Percentiles rank a stretch among this genome's conserved stretches.
These are phyloP conservation scores for Microsporum canis DNA, from an alignment of 2,329 filamentous ascomycete genomes.

Conservation along the genomic window DNA sequence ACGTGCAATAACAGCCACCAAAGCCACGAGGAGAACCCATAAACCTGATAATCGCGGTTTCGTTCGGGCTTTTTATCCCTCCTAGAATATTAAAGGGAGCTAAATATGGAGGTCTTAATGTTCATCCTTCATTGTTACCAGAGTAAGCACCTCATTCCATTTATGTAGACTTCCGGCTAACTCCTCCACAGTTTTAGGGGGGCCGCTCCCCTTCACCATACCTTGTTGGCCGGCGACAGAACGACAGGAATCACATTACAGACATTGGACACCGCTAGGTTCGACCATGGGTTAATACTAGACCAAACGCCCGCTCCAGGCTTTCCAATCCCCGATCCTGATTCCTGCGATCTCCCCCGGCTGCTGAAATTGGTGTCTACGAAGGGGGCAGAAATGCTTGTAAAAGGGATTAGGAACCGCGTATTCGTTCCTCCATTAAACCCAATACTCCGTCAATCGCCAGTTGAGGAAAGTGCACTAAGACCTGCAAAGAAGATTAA, in stretches of 20 bases:
- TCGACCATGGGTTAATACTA: constrained; percentile 70
- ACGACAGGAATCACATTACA: constrained; percentile 73
- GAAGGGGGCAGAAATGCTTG: constrained; percentile 59
- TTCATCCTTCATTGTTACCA: constrained; percentile 84
- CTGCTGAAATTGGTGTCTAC: constrained; percentile 48
- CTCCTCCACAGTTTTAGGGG: constrained; percentile 56
- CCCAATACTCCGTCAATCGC: constrained; percentile 18
- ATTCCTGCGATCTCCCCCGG: constrained; percentile 41
- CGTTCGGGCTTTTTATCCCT: constrained; percentile 85
- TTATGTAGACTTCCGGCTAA: not conserved
- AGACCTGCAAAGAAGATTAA: constrained; percentile 62
- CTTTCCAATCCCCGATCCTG: constrained; percentile 34
- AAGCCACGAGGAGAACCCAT: constrained; percentile 35
- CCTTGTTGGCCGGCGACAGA: constrained; percentile 52
- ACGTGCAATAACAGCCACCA: constrained; percentile 41
- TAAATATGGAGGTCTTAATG: constrained; percentile 78
- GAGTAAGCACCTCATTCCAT: constrained; percentile 45
- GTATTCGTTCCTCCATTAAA: constrained; percentile 54
- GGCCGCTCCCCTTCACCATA: constrained; percentile 74
- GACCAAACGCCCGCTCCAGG: constrained; percentile 54
- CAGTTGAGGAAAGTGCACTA: constrained; percentile 22
- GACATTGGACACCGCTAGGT: constrained; percentile 63
- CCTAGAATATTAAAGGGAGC: constrained; percentile 56
- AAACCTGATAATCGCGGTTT: constrained; percentile 82
- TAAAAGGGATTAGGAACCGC: constrained; percentile 50